Conservation (phyloP, 2,329 filamentous ascomycete genomes). For the Hymenoscyphus salicellus region DNA sequence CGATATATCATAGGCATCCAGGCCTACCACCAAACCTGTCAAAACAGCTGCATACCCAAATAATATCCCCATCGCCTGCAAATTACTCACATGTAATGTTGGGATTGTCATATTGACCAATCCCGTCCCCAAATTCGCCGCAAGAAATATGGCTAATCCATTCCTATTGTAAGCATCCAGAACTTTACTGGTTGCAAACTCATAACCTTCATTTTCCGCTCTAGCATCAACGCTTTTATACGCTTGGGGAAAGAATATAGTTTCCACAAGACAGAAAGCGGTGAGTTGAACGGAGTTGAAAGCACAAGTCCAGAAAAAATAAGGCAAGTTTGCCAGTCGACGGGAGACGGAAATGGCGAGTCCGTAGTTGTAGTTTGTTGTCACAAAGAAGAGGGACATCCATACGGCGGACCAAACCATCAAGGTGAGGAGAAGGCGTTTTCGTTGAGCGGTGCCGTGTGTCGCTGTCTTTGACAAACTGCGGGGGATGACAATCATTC, state of each 20-base stretch:
- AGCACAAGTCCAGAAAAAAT: conserved; percentile 86
- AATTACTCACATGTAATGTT: conserved; percentile 68
- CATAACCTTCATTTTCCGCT: conserved; percentile 62
- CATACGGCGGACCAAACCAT: conserved; percentile 64
- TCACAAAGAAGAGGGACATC: conserved; percentile 66
- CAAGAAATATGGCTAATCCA: conserved; percentile 77
- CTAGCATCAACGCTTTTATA: conserved; percentile 51
- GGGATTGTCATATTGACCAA: conserved; percentile 82
- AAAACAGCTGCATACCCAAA: conserved; percentile 67
- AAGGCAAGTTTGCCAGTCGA: conserved; percentile 87
- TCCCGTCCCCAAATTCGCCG: conserved; percentile 87
- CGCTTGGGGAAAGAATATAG: conserved; percentile 69
- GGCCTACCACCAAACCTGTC: conserved; percentile 62
- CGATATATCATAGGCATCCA: conserved; percentile 65
- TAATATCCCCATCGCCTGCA: conserved; percentile 69
- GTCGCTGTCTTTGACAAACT: conserved; percentile 44
- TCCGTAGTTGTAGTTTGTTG: conserved; percentile 67
- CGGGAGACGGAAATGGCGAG: conserved; percentile 77
- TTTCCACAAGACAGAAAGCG: conserved; percentile 75
- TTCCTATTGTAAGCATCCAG: conserved; percentile 84
- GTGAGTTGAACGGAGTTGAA: conserved; percentile 86
- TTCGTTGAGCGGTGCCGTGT: conserved; percentile 48
- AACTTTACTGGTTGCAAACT: conserved; percentile 74
- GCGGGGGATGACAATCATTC: conserved; percentile 73
- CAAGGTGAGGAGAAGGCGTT: conserved; percentile 61